Evolutionary conservation across 208 protist species (phyloP), one percentile per base, ranked within the genome.

Genomic region (Trypanosoma cruzi): DNA sequence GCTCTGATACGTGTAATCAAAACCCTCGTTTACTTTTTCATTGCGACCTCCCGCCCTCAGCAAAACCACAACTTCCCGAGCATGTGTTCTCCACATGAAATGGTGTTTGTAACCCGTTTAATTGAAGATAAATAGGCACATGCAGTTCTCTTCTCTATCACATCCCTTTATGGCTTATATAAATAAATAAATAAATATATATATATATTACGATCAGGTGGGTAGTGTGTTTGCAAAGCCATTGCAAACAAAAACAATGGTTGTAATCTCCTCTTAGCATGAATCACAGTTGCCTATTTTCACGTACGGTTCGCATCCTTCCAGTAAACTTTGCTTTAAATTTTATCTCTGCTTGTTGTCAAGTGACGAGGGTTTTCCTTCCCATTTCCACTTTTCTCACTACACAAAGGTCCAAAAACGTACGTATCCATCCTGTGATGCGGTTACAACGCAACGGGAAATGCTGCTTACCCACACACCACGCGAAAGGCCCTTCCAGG

Each of bases 321-420:
- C 36, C 36, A 40, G 6, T 10, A 40, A 10, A 40, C 10, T 40
- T 4, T 40, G 6, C 36, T 40, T 40, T 40, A 40, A 40, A 40
- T 10, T 10, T 40, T 40, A 10, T 40, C 4, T 40, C 10, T 40
- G 36, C 10, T 10, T 40, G 6, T 40, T 40, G 36, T 40, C 10
- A 13, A 40, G 36, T 10, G 10, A 40, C 4, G 36, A 40, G 10
- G 6, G 28, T 29, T 36, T 6, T 32, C 37, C 22, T 22, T 34
- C 18, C 29, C 26, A 26, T 64, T 64, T 24, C 55, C 29, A 3
- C 37, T 65, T 10, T 20, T 16, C 31, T n/a, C 6, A 0, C 49
- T 86, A 94, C 11, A 89, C 86, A 75, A 90, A 95, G 55, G 64
- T 80, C 86, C 86, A 95, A 68, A 93, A 93, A 29, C 90, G 85